Base-by-base conservation (phyloP, 2,329 filamentous ascomycete species). In the Sclerotinia sclerotiorum region DNA sequence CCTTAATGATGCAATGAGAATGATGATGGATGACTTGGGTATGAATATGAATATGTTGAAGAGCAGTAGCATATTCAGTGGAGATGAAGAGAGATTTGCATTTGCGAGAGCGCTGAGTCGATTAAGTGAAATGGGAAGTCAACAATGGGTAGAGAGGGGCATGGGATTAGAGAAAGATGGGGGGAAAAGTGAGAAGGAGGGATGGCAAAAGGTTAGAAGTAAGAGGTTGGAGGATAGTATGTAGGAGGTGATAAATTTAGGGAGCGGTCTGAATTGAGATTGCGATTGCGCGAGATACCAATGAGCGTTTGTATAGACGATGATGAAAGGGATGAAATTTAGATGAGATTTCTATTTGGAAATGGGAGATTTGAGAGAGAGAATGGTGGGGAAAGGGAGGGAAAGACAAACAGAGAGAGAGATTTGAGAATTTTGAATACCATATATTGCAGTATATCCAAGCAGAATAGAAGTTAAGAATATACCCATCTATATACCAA, bases 31-130 rank as follows among this genome's bases (percentile, higher is more conserved):
- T 74, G 92, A 97, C 76, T 80, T 97, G 58, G 93, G 93, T 51
- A 86, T 93, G 81, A 94, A 90, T 74, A 94, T 95, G 81, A 84
- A 88, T 62, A 89, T 91, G 79, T 83, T 99, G 74, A 97, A 97
- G 82, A 89, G 89, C 73, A 93, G 90, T 54, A 92, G 87, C 72
- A 87, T 98, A 51, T 99, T 99, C 79, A 91, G 90, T 1, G 95
- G 95, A 52, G 95, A 97, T 69, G 95, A 99, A 81, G 95, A 99
- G 80, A 87, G 93, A 0, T 99, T 99, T 81, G 95, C 95, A 0
- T 99, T 99, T 82, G 93, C 93, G 32, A 84, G 95, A 66, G 95
- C 95, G 1, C 79, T 98, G 73, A 94, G 90, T 66, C 83, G 95
- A 68, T 81, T 99, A 70, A 90, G 84, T 67, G 93, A 98, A 80